phyloP scores from a whole-genome alignment of 371 early-diverging fungal genomes.

The Mucor saturninus region DNA sequence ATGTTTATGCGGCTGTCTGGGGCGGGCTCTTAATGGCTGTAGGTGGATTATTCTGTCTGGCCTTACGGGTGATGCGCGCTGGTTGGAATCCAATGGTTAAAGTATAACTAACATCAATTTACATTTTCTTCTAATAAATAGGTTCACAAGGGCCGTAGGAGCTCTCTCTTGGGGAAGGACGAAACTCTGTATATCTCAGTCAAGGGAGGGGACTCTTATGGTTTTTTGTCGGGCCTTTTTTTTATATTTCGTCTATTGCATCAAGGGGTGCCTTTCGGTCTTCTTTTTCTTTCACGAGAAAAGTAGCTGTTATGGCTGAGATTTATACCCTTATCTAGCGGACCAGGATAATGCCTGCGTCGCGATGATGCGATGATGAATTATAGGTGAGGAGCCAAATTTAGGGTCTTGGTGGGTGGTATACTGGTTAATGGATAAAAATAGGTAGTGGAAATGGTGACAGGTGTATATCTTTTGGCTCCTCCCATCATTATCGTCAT shows the following conservation, averaged over 20 bases:
- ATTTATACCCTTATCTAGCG: constrained; percentile 31
- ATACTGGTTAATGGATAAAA: not conserved
- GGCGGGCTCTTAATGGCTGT: constrained; percentile 31
- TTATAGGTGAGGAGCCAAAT: constrained; percentile 3
- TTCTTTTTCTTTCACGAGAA: not conserved
- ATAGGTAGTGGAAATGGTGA: too few species aligned
- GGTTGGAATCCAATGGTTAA: constrained; percentile 32
- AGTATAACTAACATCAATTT: constrained; percentile 14
- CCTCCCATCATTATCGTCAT: too few species aligned
- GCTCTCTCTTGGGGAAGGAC: not conserved
- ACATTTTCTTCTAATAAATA: not conserved
- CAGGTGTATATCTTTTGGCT: too few species aligned
- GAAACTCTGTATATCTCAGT: not conserved
- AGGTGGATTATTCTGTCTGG: constrained; percentile 29
- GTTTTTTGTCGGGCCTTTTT: constrained; percentile 4
- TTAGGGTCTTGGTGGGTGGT: not conserved
- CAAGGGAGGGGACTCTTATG: not conserved
- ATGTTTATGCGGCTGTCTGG: constrained; percentile 24
- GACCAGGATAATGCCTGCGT: constrained; percentile 35
- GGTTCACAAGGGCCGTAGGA: not conserved
- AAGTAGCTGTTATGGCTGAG: constrained; percentile 20
- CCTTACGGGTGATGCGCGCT: constrained; percentile 32
- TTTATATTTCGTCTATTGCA: constrained; percentile 16
- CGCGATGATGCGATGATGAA: constrained; percentile 32
- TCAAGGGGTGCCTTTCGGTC: constrained; percentile 27